Percentiles rank a stretch among this genome's conserved stretches.
Conservation (phyloP, 257 asterid species). For the Solanum corneliomulleri region DNA sequence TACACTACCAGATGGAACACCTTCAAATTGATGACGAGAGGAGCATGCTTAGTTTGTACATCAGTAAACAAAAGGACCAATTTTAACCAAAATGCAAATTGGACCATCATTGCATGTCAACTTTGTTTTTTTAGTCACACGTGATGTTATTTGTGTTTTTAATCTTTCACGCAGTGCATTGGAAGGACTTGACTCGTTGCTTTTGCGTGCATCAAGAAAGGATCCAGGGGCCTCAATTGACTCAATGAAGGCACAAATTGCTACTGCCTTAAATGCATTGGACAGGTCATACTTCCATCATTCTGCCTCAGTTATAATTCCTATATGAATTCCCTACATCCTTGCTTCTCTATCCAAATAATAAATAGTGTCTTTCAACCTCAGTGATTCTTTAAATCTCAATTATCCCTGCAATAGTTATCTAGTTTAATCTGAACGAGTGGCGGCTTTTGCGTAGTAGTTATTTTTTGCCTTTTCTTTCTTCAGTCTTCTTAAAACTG, state of each 20-base stretch:
- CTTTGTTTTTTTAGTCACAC: neutral
- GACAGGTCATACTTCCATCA: constrained; percentile 36
- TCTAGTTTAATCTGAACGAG: neutral
- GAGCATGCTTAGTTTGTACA: neutral
- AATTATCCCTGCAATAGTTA: neutral
- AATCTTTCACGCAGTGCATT: constrained; percentile 42
- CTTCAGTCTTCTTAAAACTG: constrained; percentile 66
- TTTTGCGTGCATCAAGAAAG: constrained; percentile 73
- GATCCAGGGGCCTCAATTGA: constrained; percentile 40
- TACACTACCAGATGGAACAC: neutral
- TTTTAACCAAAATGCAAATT: neutral
- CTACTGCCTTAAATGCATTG: constrained; percentile 45
- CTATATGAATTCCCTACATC: neutral
- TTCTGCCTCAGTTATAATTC: neutral
- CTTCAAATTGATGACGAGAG: neutral
- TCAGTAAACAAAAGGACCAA: neutral
- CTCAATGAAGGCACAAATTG: constrained; percentile 55
- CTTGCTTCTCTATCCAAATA: neutral
- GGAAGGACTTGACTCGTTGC: constrained; percentile 93
- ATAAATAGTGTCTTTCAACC: neutral
- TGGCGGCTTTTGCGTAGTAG: neutral
- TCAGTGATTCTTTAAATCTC: neutral
- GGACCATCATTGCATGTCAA: neutral
- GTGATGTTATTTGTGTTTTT: neutral
- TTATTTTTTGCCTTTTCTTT: neutral